Percentiles rank a stretch among this genome's conserved stretches.
Conservation (phyloP, 257 asterid species). For the Scutellaria barbata region DNA sequence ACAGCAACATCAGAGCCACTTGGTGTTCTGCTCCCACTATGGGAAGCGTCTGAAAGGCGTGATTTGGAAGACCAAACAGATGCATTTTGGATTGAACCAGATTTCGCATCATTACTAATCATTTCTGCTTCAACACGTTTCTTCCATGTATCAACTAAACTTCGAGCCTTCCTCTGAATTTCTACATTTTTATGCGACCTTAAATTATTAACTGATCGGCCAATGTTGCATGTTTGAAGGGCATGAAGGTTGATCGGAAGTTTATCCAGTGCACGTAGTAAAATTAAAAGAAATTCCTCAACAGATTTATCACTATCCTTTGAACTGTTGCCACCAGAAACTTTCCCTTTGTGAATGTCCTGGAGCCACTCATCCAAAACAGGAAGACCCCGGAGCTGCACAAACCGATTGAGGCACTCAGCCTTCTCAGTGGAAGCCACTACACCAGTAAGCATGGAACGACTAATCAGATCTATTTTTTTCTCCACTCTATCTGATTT, state of each 20-base stretch:
- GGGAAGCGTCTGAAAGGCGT: constrained; percentile 69
- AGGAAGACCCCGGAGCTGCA: constrained; percentile 74
- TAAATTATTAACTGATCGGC: constrained; percentile 89
- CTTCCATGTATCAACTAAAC: constrained; percentile 94
- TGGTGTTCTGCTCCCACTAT: constrained; percentile 53
- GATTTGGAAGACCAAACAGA: constrained; percentile 73
- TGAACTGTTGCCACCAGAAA: constrained; percentile 47
- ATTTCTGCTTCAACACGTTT: constrained; percentile 96
- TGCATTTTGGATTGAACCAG: constrained; percentile 55
- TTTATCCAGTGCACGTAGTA: constrained; percentile 90
- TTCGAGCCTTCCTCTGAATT: constrained; percentile 83
- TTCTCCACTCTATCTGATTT: constrained; percentile 59
- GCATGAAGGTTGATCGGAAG: constrained; percentile 90
- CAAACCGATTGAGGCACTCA: constrained; percentile 78
- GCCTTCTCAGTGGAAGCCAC: constrained; percentile 77
- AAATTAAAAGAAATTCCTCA: constrained; percentile 79
- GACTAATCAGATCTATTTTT: constrained; percentile 65
- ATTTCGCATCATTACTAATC: constrained; percentile 65
- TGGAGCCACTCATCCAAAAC: constrained; percentile 94
- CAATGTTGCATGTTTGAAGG: constrained; percentile 87
- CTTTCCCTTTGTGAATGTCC: constrained; percentile 78
- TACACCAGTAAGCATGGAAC: constrained; percentile 75
- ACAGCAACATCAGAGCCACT: constrained; percentile 65
- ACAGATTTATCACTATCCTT: constrained; percentile 66
- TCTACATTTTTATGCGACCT: constrained; percentile 80